These are phyloP conservation scores for Stromatinia cepivora DNA, from an alignment of 2,329 filamentous ascomycete species.

Conservation along the genomic window DNA sequence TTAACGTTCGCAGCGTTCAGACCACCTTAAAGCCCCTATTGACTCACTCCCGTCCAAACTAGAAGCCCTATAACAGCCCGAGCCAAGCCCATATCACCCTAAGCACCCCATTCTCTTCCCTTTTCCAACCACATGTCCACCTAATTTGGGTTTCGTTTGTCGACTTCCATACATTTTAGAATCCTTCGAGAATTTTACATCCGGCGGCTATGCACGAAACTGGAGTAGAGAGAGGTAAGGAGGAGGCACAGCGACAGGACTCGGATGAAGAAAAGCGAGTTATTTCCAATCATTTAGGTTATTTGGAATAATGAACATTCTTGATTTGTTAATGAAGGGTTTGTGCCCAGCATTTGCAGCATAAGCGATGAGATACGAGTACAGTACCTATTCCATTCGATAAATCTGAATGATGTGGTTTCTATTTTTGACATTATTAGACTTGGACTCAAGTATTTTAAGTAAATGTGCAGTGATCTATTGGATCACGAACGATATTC, in stretches of 20 bases:
- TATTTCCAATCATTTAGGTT: background rate
- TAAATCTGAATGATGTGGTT: background rate
- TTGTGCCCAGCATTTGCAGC: background rate
- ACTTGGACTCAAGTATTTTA: background rate
- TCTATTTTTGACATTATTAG: background rate
- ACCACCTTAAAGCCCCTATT: background rate
- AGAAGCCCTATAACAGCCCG: background rate
- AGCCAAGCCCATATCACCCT: slow-evolving; percentile 3
- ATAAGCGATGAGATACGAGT: background rate
- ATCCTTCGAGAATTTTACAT: background rate
- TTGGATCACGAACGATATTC: background rate
- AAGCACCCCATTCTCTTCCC: background rate
- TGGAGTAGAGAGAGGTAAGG: background rate
- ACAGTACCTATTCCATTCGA: background rate
- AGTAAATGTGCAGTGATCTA: background rate
- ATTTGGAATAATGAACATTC: too few species aligned
- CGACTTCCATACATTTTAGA: background rate
- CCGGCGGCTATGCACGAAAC: slow-evolving; percentile 1
- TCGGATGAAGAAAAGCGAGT: background rate
- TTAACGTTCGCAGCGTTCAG: slow-evolving; percentile 1
- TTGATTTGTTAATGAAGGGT: background rate
- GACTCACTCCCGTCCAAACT: background rate
- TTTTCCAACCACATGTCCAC: background rate
- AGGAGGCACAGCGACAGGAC: background rate
- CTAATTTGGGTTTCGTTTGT: background rate